Base-by-base conservation (phyloP, 306 rosid genomes). In the Pueraria montana region DNA sequence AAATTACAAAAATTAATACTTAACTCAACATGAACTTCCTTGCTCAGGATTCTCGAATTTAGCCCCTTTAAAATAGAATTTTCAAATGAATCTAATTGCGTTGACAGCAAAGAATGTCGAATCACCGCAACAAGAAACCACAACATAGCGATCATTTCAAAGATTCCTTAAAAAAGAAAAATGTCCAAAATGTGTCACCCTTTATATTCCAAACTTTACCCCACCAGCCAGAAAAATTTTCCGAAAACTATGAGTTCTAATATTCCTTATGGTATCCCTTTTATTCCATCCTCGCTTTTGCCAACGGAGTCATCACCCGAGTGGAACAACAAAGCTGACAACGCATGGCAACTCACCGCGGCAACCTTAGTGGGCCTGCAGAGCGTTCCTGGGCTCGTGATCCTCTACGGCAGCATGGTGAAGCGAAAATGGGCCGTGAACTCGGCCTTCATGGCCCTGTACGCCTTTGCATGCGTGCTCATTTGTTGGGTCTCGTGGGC, bases 401-500 rank as follows among this genome's bases (percentile, higher is more conserved):
- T 93, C 0, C 90, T 91, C 1, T 90, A 89, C 5, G 92, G 97
- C 0, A 85, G 91, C 82, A 87, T 93, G 89, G 96, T 93, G 27
- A 91, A 93, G 81, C 84, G 83, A 21, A 91, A 91, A 87, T 90
- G 96, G 96, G 94, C 91, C 2, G 89, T 91, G 34, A 93, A 93
- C 72, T 91, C 93, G 0, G 92, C 93, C 0, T 91, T 91, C 82
- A 91, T 89, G 98, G 94, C 90, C 58, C 85, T 91, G 0, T 91
- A 88, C 4, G 89, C 89, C 52, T 94, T 90, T 1, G 90, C 94
- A 0, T 82, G 82, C 0, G 96, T 87, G 3, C 89, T 93, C 6
- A 5, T 93, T 11, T 91, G 96, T 74, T 93, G 97, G 97, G 94
- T 91, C 1, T 62, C 86, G 0, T 93, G 96, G 94, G 97, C 91